Conservation (phyloP, 2,329 filamentous ascomycete genomes). For the Dactylellina leptospora region DNA sequence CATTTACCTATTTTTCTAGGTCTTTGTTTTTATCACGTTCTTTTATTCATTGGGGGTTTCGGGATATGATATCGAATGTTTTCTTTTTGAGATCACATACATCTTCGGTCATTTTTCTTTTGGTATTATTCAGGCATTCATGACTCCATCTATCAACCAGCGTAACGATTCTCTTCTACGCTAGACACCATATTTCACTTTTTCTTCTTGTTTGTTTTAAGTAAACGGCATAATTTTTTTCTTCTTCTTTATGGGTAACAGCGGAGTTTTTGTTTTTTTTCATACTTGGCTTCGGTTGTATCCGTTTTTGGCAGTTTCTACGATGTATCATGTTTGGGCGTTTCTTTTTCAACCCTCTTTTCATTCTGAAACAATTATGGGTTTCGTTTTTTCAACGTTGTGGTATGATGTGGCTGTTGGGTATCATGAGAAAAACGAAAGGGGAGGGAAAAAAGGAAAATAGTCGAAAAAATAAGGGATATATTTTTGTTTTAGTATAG, state of each 20-base stretch:
- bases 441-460: background rate
- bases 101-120: background rate
- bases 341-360: slow-evolving; percentile 8
- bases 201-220: background rate
- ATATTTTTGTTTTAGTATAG: slow-evolving; percentile 13
- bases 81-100: too few relatives aligned
- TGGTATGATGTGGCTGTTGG: too few relatives aligned
- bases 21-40: background rate
- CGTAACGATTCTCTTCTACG: background rate
- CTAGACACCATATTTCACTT: background rate
- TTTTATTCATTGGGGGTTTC: background rate
- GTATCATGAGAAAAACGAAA: too few relatives aligned
- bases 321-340: background rate
- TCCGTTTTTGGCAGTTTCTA: background rate
- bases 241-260: slow-evolving; percentile 12
- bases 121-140: background rate
- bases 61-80: background rate
- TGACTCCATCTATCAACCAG: background rate
- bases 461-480: slow-evolving; percentile 3
- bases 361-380: slow-evolving; percentile 16
- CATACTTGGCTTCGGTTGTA: slow-evolving; percentile 1
- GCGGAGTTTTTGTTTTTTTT: slow-evolving; percentile 5
- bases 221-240: slow-evolving; percentile 9
- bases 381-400: too few relatives aligned
- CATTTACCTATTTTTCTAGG: background rate